Conservation (phyloP, 768 basidiomycete species). For the Sutorius australiensis region DNA sequence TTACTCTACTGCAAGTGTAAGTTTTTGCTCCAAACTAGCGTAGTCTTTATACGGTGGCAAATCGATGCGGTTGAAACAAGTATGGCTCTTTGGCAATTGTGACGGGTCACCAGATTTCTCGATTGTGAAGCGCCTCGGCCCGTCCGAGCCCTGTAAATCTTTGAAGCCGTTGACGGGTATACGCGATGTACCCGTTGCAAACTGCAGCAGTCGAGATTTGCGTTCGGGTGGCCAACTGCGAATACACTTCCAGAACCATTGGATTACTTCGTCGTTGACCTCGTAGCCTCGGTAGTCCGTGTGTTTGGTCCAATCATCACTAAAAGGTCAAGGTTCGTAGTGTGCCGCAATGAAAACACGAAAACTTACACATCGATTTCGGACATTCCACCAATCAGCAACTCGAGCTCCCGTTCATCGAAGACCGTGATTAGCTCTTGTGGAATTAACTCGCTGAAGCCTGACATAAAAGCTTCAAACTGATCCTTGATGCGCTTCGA, state of each 20-base stretch:
- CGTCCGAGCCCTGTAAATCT: conserved; percentile 96
- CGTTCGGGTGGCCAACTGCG: conserved; percentile 97
- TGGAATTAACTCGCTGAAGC: conserved; percentile 98
- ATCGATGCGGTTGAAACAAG: conserved; percentile 96
- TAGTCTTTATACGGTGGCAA: conserved; percentile 98
- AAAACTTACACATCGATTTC: conserved; percentile 92
- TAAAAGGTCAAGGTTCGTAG: conserved; percentile 23
- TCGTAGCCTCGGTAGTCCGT: conserved; percentile 98
- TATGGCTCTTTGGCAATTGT: conserved; percentile 93
- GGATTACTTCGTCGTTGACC: conserved; percentile 92
- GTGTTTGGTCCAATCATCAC: conserved; percentile 98
- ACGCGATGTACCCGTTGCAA: conserved; percentile 94
- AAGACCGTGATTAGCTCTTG: conserved; percentile 98
- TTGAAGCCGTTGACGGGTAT: conserved; percentile 99
- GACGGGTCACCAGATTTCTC: conserved; percentile 98
- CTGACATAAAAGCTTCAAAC: conserved; percentile 99
- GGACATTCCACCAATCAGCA: conserved; percentile 98
- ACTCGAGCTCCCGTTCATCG: conserved; percentile 94
- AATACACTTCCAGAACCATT: conserved; percentile 99
- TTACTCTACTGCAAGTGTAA: conserved; percentile 91
- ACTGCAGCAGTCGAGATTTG: conserved; percentile 93
- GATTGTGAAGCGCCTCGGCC: conserved; percentile 94
- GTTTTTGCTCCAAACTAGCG: conserved; percentile 88
- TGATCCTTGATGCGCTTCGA: conserved; percentile 97
- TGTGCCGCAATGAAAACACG: not conserved